Conservation (phyloP, 2,329 filamentous ascomycete genomes). For the Ceratocystis huliohia region DNA sequence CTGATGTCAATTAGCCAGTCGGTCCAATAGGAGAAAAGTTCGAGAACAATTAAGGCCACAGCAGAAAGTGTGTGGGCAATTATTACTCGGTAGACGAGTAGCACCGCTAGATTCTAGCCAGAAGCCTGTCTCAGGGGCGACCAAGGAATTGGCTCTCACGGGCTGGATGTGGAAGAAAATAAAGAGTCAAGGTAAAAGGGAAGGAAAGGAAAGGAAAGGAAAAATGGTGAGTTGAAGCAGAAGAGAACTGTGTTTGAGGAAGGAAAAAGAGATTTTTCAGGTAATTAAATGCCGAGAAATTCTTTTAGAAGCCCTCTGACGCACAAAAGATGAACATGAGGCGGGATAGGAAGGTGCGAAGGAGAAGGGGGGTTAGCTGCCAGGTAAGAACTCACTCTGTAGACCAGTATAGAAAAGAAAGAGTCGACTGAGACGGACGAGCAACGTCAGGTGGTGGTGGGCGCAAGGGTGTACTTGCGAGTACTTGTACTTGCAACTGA, state of each 20-base stretch:
- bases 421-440: background rate
- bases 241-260: background rate
- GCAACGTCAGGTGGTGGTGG: background rate
- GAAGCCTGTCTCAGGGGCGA: slow-evolving; percentile 14
- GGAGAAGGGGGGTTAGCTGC: slow-evolving; percentile 2
- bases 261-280: background rate
- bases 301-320: background rate
- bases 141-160: background rate
- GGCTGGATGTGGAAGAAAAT: too few species aligned
- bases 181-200: background rate
- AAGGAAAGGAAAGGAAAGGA: slow-evolving; percentile 18
- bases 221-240: slow-evolving; percentile 5
- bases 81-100: background rate
- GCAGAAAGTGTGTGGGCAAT: background rate
- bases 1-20: background rate
- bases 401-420: background rate
- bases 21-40: background rate
- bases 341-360: slow-evolving; percentile 2
- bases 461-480: background rate
- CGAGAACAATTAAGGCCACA: background rate
- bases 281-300: background rate
- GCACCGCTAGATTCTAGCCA: background rate
- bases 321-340: slow-evolving; percentile 1
- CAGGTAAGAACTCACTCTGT: background rate
- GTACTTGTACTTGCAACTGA: background rate